Evolutionary conservation across 768 basidiomycete genomes (phyloP).

Genomic region (Phlebiopsis flavidoalba): DNA sequence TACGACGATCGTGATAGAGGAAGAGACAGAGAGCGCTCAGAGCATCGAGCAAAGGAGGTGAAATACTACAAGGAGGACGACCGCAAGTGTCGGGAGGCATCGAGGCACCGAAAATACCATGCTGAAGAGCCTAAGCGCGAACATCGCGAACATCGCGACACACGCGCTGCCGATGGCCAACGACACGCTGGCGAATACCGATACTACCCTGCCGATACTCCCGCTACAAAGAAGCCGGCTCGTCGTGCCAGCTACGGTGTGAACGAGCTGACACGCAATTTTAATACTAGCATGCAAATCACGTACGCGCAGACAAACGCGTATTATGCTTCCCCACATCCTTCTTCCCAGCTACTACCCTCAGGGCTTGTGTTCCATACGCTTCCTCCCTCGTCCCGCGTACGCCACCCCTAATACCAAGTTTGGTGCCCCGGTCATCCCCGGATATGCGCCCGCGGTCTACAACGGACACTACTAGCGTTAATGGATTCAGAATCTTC

Average conservation of each 20-base stretch:
- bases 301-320: not conserved
- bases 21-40: not conserved
- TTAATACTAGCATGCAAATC: not conserved
- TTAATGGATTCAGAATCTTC: not conserved
- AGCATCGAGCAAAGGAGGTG: not conserved
- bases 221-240: not conserved
- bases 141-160: not conserved
- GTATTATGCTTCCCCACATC: too few species aligned
- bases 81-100: too few species aligned
- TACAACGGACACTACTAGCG: not conserved
- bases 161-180: not conserved
- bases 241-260: not conserved
- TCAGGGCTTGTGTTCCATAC: not conserved
- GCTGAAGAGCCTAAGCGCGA: not conserved
- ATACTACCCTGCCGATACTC: not conserved
- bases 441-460: not conserved
- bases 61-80: too few species aligned
- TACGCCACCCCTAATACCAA: too few species aligned
- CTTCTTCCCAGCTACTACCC: not conserved
- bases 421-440: not conserved
- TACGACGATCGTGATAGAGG: not conserved
- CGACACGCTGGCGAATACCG: not conserved
- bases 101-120: not conserved
- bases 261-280: not conserved
- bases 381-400: not conserved